Evolutionary conservation across 2,329 filamentous ascomycete genomes (phyloP).

Genomic region (Diplodia intermedia): DNA sequence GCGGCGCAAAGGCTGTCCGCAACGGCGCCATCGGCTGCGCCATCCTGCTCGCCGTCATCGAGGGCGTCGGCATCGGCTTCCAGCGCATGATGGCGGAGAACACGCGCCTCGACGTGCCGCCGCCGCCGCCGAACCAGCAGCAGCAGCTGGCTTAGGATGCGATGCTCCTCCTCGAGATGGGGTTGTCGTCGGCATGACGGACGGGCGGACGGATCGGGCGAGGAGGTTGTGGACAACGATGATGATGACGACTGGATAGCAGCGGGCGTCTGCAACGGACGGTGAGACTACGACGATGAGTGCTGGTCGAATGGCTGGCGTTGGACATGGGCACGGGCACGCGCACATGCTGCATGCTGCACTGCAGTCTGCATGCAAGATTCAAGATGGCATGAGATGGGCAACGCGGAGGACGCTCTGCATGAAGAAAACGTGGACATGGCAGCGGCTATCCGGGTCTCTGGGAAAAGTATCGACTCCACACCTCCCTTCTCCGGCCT

Average conservation of each 20-base stretch:
- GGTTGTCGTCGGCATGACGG: conserved; percentile 24
- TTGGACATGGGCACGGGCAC: conserved; percentile 4
- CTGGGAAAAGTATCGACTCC: conserved; percentile 13
- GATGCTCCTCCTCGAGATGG: conserved; percentile 29
- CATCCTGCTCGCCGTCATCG: conserved; percentile 91
- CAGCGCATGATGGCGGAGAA: conserved; percentile 91
- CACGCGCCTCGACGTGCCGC: conserved; percentile 74
- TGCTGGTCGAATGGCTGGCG: not conserved
- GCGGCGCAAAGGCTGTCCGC: conserved; percentile 87
- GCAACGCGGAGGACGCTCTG: conserved; percentile 1
- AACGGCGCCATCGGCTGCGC: conserved; percentile 97
- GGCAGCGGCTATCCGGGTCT: conserved; percentile 3
- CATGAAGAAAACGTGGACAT: conserved; percentile 30
- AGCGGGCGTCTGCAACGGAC: not conserved
- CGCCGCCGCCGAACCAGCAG: conserved; percentile 50
- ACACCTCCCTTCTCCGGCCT: conserved; percentile 4
- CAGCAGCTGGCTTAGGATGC: conserved; percentile 30
- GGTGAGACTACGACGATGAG: not conserved
- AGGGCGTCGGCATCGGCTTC: conserved; percentile 96
- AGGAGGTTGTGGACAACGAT: not conserved
- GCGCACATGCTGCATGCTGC: conserved; percentile 14
- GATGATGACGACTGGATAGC: not conserved
- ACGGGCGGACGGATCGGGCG: not conserved
- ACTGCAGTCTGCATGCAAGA: conserved; percentile 24
- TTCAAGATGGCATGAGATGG: conserved; percentile 28